These are phyloP conservation scores for Rhododendron henanense DNA, from an alignment of 148 eudicot species.

Conservation along the genomic window DNA sequence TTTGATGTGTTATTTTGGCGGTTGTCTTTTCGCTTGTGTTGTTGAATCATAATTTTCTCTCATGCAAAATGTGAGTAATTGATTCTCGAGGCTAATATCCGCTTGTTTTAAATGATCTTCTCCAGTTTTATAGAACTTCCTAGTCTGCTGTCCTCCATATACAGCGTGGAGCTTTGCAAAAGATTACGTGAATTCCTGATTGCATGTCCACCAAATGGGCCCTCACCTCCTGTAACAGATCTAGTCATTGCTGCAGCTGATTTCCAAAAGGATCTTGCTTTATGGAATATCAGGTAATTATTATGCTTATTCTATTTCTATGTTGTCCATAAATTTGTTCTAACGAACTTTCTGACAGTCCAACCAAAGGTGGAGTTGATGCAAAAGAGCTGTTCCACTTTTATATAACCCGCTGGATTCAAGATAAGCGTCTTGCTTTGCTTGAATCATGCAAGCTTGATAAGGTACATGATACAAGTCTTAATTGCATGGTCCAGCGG, in stretches of 20 bases:
- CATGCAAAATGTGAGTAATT: not conserved
- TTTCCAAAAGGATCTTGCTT: conserved; percentile 72
- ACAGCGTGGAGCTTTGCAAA: conserved; percentile 67
- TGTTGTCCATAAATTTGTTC: not conserved
- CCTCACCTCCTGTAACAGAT: conserved; percentile 69
- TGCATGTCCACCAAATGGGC: conserved; percentile 78
- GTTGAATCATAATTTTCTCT: not conserved
- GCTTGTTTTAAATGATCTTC: not conserved
- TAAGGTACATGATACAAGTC: conserved; percentile 67
- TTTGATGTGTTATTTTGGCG: not conserved
- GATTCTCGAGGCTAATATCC: not conserved
- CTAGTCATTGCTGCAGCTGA: conserved; percentile 81
- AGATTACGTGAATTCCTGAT: conserved; percentile 65
- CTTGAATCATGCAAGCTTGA: conserved; percentile 80
- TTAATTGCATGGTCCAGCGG: not conserved
- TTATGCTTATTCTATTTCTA: not conserved
- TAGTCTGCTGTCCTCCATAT: conserved; percentile 74
- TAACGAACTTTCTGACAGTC: conserved; percentile 31
- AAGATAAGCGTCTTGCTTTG: conserved; percentile 73
- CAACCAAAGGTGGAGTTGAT: conserved; percentile 83
- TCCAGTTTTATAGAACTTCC: conserved; percentile 88
- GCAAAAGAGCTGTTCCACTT: conserved; percentile 85
- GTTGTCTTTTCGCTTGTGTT: not conserved
- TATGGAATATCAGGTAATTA: conserved; percentile 67
- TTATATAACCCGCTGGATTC: conserved; percentile 79